Percentiles rank a stretch among this genome's conserved stretches.
Conservation (phyloP, 164 flowering plant genomes). For the Umbilicus rupestris region DNA sequence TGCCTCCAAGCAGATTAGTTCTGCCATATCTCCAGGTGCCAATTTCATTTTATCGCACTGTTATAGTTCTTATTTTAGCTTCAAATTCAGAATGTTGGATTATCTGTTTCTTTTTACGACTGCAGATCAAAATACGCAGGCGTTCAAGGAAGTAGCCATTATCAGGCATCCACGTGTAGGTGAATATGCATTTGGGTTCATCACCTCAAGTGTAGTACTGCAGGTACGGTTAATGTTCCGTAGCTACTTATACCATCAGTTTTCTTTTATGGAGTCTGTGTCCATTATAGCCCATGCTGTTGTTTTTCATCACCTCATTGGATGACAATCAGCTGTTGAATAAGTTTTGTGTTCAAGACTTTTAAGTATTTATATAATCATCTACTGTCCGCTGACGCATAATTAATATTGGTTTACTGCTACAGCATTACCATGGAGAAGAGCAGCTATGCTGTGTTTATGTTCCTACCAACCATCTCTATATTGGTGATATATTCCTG, state of each 20-base stretch:
- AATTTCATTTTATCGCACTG: not conserved
- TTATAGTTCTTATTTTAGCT: not conserved
- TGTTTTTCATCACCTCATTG: not conserved
- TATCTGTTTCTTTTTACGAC: not conserved
- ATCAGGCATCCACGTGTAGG: constrained; percentile 26
- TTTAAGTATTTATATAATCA: not conserved
- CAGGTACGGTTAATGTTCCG: not conserved
- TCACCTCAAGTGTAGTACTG: constrained; percentile 21
- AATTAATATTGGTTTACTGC: not conserved
- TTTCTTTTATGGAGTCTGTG: not conserved
- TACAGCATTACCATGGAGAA: not conserved
- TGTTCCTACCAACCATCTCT: constrained; percentile 3
- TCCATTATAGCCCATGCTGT: not conserved
- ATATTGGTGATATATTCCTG: constrained; percentile 3
- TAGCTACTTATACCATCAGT: not conserved
- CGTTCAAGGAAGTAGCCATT: constrained; percentile 30
- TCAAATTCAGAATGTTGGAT: not conserved
- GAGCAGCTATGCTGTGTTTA: constrained; percentile 3
- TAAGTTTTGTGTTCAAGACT: not conserved
- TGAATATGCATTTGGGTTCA: constrained; percentile 29
- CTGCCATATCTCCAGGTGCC: constrained; percentile 38
- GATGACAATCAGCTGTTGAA: not conserved
- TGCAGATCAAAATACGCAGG: constrained; percentile 21
- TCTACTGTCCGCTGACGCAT: not conserved
- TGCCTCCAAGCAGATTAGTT: constrained; percentile 38